These are phyloP conservation scores for Dendrobium catenatum DNA, from an alignment of 106 monocot genomes.

Conservation along the genomic window DNA sequence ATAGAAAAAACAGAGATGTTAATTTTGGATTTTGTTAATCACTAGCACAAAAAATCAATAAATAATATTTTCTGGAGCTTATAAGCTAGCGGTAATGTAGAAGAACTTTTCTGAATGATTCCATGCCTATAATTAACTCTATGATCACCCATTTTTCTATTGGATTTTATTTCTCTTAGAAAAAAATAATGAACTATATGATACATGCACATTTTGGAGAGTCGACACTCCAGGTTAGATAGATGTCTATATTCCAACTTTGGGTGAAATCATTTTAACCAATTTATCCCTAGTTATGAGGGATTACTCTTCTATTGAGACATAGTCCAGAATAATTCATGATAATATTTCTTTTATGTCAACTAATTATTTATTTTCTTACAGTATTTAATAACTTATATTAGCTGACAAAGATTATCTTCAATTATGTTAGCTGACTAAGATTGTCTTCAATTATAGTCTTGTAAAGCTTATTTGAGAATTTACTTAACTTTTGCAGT, in stretches of 20 bases:
- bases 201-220: background rate
- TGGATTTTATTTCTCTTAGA: too few relatives aligned
- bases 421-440: background rate
- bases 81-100: background rate
- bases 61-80: background rate
- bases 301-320: background rate
- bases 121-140: background rate
- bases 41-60: too few relatives aligned
- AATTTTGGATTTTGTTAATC: too few relatives aligned
- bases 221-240: background rate
- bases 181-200: background rate
- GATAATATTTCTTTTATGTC: background rate
- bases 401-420: background rate
- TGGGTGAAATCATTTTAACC: background rate
- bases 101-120: background rate
- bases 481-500: slow-evolving; percentile 6
- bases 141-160: too few relatives aligned
- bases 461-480: background rate
- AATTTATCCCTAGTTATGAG: background rate
- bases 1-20: too few relatives aligned
- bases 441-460: background rate
- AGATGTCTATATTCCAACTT: background rate
- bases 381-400: background rate
- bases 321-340: background rate
- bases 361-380: background rate